Evolutionary conservation across 352 stramenopile genomes (phyloP).

Genomic region (Chrysophaeum taylorii): DNA sequence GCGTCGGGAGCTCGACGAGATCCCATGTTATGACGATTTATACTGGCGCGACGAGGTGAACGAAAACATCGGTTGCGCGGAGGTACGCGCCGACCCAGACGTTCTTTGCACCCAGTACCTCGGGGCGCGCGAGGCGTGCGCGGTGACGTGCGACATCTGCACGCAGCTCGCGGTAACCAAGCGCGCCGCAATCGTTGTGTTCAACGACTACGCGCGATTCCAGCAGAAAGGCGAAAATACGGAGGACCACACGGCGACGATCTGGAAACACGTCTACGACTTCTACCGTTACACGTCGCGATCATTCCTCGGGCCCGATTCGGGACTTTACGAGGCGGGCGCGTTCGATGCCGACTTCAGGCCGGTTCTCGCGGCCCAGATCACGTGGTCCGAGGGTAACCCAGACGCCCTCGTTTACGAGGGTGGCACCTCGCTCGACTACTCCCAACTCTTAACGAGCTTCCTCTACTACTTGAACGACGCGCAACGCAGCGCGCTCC

Average conservation of each 20-base stretch:
- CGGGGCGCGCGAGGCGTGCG: too few species aligned
- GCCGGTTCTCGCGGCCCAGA: not conserved
- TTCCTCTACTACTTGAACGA: not conserved
- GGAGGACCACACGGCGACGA: not conserved
- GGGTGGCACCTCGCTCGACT: not conserved
- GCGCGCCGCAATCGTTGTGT: slow-evolving; percentile 16
- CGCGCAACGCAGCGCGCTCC: not conserved
- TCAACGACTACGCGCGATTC: slow-evolving; percentile 13
- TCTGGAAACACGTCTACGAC: slow-evolving; percentile 13
- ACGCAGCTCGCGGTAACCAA: too few species aligned
- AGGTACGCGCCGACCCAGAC: too few species aligned
- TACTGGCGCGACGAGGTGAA: too few species aligned
- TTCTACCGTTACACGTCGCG: slow-evolving; percentile 2
- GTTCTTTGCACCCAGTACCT: too few species aligned
- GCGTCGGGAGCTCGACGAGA: too few species aligned
- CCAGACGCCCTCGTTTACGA: not conserved
- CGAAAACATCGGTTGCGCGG: too few species aligned
- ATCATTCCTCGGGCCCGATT: too few species aligned
- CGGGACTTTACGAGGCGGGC: too few species aligned
- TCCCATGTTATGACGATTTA: too few species aligned
- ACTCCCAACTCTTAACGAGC: too few species aligned
- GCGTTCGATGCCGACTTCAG: not conserved
- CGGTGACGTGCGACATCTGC: too few species aligned
- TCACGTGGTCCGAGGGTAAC: not conserved
- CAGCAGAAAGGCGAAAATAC: not conserved